These are phyloP conservation scores for Schizochytrium sp. DNA, from an alignment of 108 stramenopile species.

Conservation along the genomic window DNA sequence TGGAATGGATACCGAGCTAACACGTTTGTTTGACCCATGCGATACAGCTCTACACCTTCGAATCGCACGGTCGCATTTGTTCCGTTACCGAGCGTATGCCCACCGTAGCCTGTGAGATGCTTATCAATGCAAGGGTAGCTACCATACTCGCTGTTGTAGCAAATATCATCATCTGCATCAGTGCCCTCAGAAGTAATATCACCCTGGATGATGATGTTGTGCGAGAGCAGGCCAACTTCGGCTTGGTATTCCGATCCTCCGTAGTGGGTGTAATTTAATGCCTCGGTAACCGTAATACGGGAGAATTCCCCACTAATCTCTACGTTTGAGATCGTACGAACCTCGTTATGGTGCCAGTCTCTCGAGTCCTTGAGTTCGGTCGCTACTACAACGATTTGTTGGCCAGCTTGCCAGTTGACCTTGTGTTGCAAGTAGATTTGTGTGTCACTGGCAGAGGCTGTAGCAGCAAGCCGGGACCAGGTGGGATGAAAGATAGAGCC, in stretches of 20 bases:
- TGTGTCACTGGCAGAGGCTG: constrained; percentile 65
- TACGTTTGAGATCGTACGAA: constrained; percentile 61
- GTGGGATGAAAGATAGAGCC: constrained; percentile 71
- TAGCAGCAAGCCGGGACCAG: constrained; percentile 74
- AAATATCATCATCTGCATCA: background rate
- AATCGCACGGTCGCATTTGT: constrained; percentile 67
- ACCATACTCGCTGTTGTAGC: background rate
- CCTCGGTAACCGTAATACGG: constrained; percentile 62
- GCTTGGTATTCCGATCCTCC: constrained; percentile 73
- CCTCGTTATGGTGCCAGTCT: background rate
- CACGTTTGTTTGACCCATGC: constrained; percentile 79
- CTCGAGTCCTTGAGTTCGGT: constrained; percentile 68
- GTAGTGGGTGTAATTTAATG: constrained; percentile 66
- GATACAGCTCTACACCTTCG: constrained; percentile 71
- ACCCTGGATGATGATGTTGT: constrained; percentile 75
- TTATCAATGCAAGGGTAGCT: constrained; percentile 14
- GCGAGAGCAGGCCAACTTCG: constrained; percentile 75
- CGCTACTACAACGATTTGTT: constrained; percentile 71
- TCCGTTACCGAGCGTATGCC: constrained; percentile 71
- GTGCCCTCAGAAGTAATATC: constrained; percentile 26
- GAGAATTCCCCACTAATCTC: constrained; percentile 61
- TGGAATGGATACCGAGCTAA: constrained; percentile 76
- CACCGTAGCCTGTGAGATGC: constrained; percentile 75
- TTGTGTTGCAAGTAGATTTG: constrained; percentile 66
- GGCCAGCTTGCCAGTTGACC: constrained; percentile 74